Evolutionary conservation across 129 eudicot genomes (phyloP), one percentile per base, ranked within the genome.

Genomic region (Flaveria ramosissima): DNA sequence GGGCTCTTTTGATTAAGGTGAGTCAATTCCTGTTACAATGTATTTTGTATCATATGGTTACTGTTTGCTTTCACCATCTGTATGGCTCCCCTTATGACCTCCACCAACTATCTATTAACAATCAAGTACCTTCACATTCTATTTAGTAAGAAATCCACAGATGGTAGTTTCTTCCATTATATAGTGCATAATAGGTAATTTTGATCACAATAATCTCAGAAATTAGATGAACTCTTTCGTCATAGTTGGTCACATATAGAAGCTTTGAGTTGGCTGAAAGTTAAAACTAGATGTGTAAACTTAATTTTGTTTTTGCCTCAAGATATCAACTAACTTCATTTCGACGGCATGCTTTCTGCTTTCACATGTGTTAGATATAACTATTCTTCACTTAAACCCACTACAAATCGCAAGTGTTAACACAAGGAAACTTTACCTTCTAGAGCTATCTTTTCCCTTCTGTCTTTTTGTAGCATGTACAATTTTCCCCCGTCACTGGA

Each of bases 1-100:
- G 98, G 88, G 79, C 72, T 78, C 73, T 65, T 51, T 79, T 78
- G 10, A 68, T 93, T 75, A 74, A 78, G 80, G 98, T 93, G 83
- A 82, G 83, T 66, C 39, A 41, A 42, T 52, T 71, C 51, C 41
- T 20, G 15, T 77, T 53, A 50, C 55, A 3, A 10, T 48, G 61
- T 72, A 21, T 39, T 62, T 65, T 65, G 24, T 56, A 42, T 21
- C 60, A 4, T 17, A 13, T 70, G 13, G 70, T 61, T 78, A 27
- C 42, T 42, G 76, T 48, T 21, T 59, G 12, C 69, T 73, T 69
- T 52, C 24, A 72, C 43, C 78, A 60, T 72, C 63, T 53, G 42
- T 16, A 55, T 67, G 53, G 21, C 65, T 32, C 45, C 39, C 50
- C 24, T 74, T 43, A 60, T 23, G 60, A 21, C 59, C 43, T 74